Conservation (phyloP, 768 basidiomycete genomes). For the Lyophyllum atratum region DNA sequence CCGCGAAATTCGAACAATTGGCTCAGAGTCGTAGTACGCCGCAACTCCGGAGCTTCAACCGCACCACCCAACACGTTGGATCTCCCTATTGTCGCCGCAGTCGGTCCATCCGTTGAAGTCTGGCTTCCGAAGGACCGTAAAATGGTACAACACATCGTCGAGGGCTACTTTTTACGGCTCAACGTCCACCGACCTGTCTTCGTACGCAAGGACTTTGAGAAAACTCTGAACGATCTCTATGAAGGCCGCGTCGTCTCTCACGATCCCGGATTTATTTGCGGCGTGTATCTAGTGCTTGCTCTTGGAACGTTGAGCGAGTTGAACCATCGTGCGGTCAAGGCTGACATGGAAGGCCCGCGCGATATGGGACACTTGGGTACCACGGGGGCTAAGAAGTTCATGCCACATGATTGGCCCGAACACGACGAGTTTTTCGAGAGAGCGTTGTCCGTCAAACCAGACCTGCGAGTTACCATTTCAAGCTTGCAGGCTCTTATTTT, state of each 20-base stretch:
- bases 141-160: conserved; percentile 61
- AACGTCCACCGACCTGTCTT: conserved; percentile 83
- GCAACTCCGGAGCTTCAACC: conserved; percentile 38
- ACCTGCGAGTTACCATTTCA: conserved; percentile 78
- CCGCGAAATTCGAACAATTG: conserved; percentile 67
- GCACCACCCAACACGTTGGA: conserved; percentile 35
- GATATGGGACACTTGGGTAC: conserved; percentile 33
- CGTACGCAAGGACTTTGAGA: conserved; percentile 66
- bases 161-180: conserved; percentile 76
- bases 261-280: conserved; percentile 81
- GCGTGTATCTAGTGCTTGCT: conserved; percentile 75
- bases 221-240: conserved; percentile 66
- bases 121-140: conserved; percentile 80
- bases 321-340: conserved; percentile 64
- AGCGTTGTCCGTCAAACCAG: conserved; percentile 76
- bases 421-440: conserved; percentile 86
- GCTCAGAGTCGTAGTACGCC: conserved; percentile 54
- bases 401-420: conserved; percentile 73
- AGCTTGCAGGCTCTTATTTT: conserved; percentile 84
- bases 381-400: conserved; percentile 55
- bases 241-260: conserved; percentile 47
- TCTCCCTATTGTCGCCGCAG: conserved; percentile 29
- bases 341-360: conserved; percentile 46
- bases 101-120: conserved; percentile 43
- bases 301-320: conserved; percentile 83